Evolutionary conservation across 345 rosid species (phyloP).

Genomic region (Atalantia buxifolia): DNA sequence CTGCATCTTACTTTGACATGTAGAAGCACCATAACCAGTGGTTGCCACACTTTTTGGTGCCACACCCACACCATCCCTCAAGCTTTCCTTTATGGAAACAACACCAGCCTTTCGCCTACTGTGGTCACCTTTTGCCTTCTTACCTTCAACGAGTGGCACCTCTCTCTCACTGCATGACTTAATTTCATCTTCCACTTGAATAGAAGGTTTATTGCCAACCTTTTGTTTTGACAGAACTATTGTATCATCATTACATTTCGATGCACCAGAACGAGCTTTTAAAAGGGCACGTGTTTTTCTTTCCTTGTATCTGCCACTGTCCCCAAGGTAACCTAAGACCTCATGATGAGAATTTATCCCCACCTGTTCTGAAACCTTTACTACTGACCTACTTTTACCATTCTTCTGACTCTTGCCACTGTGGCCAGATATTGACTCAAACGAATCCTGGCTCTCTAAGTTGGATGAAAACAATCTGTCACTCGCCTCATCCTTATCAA

Average conservation of each 20-base stretch:
- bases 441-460: constrained; percentile 22
- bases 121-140: constrained; percentile 34
- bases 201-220: constrained; percentile 17
- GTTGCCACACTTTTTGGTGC: constrained; percentile 18
- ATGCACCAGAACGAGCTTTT: constrained; percentile 13
- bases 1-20: constrained; percentile 21
- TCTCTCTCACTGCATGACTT: constrained; percentile 24
- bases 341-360: not conserved
- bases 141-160: constrained; percentile 27
- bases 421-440: constrained; percentile 26
- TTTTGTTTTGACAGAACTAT: constrained; percentile 18
- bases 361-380: constrained; percentile 19
- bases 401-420: constrained; percentile 29
- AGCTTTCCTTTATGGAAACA: constrained; percentile 23
- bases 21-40: constrained; percentile 26
- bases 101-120: constrained; percentile 15
- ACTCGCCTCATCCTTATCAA: constrained; percentile 18
- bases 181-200: constrained; percentile 14
- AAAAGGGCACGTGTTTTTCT: constrained; percentile 15
- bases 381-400: constrained; percentile 15
- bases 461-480: constrained; percentile 15
- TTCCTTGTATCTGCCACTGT: constrained; percentile 14
- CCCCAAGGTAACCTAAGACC: constrained; percentile 11
- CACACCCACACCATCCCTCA: constrained; percentile 26
- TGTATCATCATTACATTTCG: constrained; percentile 17